These are phyloP conservation scores for Penicillium italicum DNA, from an alignment of 2,329 filamentous ascomycete species.

Conservation along the genomic window DNA sequence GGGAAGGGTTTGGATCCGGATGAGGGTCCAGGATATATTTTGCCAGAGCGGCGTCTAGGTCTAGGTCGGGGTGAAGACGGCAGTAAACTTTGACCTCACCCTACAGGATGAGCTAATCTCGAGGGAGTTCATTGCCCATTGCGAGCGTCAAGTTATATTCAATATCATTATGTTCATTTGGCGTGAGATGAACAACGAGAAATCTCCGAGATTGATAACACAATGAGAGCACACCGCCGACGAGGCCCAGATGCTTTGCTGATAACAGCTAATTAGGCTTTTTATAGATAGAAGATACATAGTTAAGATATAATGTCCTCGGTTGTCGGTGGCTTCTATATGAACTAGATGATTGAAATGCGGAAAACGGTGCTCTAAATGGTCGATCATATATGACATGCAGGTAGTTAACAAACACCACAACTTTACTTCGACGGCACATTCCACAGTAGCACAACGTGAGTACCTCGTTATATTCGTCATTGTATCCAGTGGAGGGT, in stretches of 20 bases:
- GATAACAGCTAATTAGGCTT: not conserved
- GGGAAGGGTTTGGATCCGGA: not conserved
- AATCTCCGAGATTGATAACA: not conserved
- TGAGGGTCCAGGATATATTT: not conserved
- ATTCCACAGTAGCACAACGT: not conserved
- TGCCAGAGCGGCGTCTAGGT: conserved; percentile 1
- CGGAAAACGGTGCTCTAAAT: not conserved
- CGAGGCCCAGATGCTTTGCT: not conserved
- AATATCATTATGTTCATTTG: not conserved
- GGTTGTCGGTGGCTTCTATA: not conserved
- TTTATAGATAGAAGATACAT: not conserved
- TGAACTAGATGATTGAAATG: not conserved
- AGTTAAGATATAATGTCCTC: not conserved
- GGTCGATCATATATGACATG: not conserved
- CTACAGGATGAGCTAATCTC: not conserved
- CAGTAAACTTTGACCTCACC: not conserved
- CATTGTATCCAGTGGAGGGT: not conserved
- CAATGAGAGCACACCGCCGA: not conserved
- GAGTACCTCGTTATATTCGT: not conserved
- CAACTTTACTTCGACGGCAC: not conserved
- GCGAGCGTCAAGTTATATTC: no score
- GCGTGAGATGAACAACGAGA: not conserved
- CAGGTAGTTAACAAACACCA: not conserved
- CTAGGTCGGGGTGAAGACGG: not conserved
- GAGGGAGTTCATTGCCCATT: not conserved